Evolutionary conservation across 805 yeast species (phyloP).

Genomic region (Schwanniomyces yamadae): DNA sequence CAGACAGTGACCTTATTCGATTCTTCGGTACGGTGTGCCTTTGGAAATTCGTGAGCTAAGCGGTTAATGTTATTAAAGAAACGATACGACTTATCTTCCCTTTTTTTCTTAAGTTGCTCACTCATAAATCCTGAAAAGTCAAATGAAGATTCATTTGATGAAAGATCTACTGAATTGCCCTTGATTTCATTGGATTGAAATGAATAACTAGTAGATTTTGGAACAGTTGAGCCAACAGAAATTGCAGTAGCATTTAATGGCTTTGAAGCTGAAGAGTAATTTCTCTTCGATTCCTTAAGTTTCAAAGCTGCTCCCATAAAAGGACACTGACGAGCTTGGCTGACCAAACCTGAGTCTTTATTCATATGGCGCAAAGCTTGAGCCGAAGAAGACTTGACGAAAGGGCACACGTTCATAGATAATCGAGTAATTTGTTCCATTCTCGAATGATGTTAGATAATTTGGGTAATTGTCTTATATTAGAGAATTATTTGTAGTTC

Average conservation of each 20-base stretch:
- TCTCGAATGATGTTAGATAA: not conserved
- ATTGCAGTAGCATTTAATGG: conserved; percentile 47
- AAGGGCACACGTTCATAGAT: conserved; percentile 82
- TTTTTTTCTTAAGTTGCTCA: conserved; percentile 67
- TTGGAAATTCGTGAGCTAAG: conserved; percentile 88
- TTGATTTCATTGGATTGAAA: conserved; percentile 27
- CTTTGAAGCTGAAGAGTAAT: conserved; percentile 48
- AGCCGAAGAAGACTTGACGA: conserved; percentile 62
- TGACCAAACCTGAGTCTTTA: conserved; percentile 42
- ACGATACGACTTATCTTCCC: conserved; percentile 88
- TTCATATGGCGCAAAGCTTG: conserved; percentile 60
- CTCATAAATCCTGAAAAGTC: conserved; percentile 73
- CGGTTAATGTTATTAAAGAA: conserved; percentile 97
- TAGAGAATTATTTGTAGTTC: too few species aligned
- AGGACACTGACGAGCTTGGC: conserved; percentile 79
- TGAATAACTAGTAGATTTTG: conserved; percentile 28
- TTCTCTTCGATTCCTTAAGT: conserved; percentile 38
- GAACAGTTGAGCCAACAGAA: conserved; percentile 28
- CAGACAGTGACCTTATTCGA: conserved; percentile 92
- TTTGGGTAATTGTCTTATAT: too few species aligned
- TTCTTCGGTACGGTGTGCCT: conserved; percentile 77
- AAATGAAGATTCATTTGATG: conserved; percentile 53
- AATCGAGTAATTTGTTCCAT: conserved; percentile 83
- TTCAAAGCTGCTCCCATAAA: conserved; percentile 79
- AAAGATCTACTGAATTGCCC: conserved; percentile 20